Conservation (phyloP, 768 basidiomycete genomes). For the Termitomyces sp. region DNA sequence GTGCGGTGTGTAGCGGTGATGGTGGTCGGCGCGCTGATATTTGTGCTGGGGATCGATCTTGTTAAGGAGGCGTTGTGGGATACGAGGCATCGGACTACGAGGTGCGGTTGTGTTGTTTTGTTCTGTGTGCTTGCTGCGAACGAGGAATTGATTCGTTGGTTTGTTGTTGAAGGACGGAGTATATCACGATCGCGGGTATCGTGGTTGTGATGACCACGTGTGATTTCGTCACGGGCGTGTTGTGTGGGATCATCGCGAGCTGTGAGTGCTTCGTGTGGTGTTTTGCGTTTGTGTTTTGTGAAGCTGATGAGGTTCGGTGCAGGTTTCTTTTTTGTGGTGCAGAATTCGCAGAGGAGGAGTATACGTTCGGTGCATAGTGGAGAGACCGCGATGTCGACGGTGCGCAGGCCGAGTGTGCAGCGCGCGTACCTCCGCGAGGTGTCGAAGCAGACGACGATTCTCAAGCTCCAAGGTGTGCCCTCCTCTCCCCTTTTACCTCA, state of each 20-base stretch:
- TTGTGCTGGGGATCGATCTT: constrained; percentile 90
- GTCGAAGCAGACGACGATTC: constrained; percentile 83
- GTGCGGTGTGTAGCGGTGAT: constrained; percentile 58
- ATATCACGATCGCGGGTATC: constrained; percentile 79
- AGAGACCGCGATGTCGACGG: constrained; percentile 82
- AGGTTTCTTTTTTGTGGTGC: constrained; percentile 97
- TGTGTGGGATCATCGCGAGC: constrained; percentile 89
- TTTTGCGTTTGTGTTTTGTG: too few species aligned
- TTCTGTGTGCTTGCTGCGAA: too few species aligned
- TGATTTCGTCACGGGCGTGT: constrained; percentile 92
- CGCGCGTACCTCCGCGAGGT: constrained; percentile 89
- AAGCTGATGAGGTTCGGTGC: not conserved
- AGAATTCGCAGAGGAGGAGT: constrained; percentile 81
- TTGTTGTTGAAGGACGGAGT: too few species aligned
- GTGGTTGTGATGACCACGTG: constrained; percentile 90
- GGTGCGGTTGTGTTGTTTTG: constrained; percentile 24
- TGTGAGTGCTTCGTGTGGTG: constrained; percentile 44
- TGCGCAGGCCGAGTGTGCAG: constrained; percentile 84
- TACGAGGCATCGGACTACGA: constrained; percentile 81
- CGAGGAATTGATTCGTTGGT: too few species aligned
- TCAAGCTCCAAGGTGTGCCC: constrained; percentile 72
- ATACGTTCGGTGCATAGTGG: constrained; percentile 84
- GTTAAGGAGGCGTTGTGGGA: constrained; percentile 97
- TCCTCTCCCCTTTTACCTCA: not conserved
- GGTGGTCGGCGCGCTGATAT: constrained; percentile 89